Evolutionary conservation across 768 basidiomycete genomes (phyloP), one percentile per base, ranked within the genome.

Genomic region (Pulveroboletus frians): DNA sequence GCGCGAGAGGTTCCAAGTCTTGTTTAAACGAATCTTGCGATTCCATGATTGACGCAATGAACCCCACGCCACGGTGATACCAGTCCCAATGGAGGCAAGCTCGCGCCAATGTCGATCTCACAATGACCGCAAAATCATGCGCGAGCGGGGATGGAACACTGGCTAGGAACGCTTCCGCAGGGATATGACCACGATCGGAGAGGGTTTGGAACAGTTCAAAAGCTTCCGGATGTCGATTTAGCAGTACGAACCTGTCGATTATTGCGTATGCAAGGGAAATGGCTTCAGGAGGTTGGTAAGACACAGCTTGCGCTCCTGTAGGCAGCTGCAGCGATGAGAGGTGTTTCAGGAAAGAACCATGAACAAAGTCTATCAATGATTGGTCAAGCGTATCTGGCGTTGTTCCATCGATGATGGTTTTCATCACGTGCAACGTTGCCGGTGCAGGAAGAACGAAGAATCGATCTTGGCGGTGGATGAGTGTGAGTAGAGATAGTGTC

Each of bases 71-170:
- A 34, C 73, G 67, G 23, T 57, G 47, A 42, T 69, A 66, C 79
- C 78, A 83, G 36, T 74, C 68, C 77, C 79, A 83, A 53, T 76
- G 69, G 34, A 81, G 56, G 52, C 78, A 76, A 7, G 83, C 71
- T 39, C 74, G 73, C 9, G 78, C 70, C 30, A 84, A 60, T 11
- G 77, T 71, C 21, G 75, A 69, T 20, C 70, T 67, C 20, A 85
- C 66, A 44, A 84, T 76, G 17, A 75, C 63, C 18, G 66, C 60
- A 41, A 80, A 73, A 53, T 79, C 71, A 1, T 67, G 62, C 13
- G 47, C 47, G 7, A 66, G 55, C 15, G 65, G 65, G 47, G 59
- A 46, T 0, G 64, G 57, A 13, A 69, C 59, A 34, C 76, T 71
- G 13, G 69, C 57, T 36, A 65, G 62, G 34, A 83, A 62, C 3